Evolutionary conservation across 208 protist species (phyloP), one percentile per base, ranked within the genome.

Genomic region (Trypanosoma melophagium): DNA sequence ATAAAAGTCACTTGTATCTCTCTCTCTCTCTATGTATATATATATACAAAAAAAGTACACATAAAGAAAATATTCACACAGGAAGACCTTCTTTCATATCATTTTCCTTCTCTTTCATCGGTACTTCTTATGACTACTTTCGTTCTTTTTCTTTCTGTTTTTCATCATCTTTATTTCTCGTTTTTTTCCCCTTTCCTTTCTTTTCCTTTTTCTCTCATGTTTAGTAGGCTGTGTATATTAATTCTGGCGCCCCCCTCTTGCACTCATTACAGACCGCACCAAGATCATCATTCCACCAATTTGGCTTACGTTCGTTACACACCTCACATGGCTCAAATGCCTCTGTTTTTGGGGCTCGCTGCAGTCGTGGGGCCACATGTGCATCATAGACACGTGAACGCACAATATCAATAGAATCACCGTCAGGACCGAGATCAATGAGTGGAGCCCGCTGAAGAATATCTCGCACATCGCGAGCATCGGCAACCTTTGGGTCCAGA

Each of bases 321-420:
- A 89, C 31, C 25, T 77, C 80, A 63, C 90, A 96, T 24, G 90
- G 90, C 75, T 96, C 90, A 71, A 93, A 94, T 25, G 83, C 74
- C 35, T 87, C 80, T 31, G 80, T 83, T 73, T 91, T 93, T 19
- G 90, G 86, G 13, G 90, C 90, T 8, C 81, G 70, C 66, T 83
- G 22, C 60, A 96, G 65, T n/a, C 90, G 78, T n/a, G 87, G 87
- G 47, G 71, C 79, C 25, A 96, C 81, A 40, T 86, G 80, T 59
- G 83, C 75, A 21, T 83, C 72, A 69, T 92, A 96, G 50, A 90
- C 83, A 42, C 81, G 24, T 22, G 75, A 84, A 40, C 88, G 85
- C 38, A 93, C 80, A 10, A 89, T 22, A 60, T 88, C 80, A 45
- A 96, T 76, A 50, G 52, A 69, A 40, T 59, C 47, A 28, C 69